Conservation (phyloP, 148 eudicot genomes). For the Dianthus caryophyllus region DNA sequence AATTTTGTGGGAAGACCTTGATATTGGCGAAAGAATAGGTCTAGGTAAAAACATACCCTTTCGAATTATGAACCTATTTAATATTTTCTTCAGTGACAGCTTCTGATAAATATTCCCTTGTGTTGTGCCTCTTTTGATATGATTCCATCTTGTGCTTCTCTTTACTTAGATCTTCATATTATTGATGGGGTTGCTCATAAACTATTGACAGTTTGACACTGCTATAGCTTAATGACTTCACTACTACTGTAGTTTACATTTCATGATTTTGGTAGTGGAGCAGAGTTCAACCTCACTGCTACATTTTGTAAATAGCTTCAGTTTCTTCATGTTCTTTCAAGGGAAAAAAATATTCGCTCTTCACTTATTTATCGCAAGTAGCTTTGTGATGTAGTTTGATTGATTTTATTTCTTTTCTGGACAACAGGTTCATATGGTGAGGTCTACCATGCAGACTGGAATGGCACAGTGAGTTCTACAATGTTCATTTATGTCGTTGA, state of each 20-base stretch:
- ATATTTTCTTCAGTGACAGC: slow-evolving; percentile 5
- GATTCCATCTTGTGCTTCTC: not conserved
- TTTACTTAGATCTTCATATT: not conserved
- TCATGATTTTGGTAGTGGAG: not conserved
- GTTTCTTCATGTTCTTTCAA: slow-evolving; percentile 4
- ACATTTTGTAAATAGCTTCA: not conserved
- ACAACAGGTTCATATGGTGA: slow-evolving; percentile 90
- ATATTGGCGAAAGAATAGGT: slow-evolving; percentile 92
- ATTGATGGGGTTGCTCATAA: slow-evolving; percentile 13
- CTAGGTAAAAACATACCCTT: slow-evolving; percentile 51
- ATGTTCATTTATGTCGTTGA: not conserved
- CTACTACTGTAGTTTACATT: not conserved
- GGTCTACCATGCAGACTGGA: slow-evolving; percentile 98
- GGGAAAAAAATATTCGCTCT: not conserved
- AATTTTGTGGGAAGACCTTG: slow-evolving; percentile 94
- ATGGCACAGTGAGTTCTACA: slow-evolving; percentile 75
- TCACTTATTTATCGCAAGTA: not conserved
- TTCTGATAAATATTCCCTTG: slow-evolving; percentile 10
- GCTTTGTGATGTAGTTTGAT: slow-evolving; percentile 5
- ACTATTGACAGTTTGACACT: slow-evolving; percentile 3
- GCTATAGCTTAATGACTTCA: not conserved
- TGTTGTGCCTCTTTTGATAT: slow-evolving; percentile 7
- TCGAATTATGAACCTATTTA: not conserved
- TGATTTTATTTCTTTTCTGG: slow-evolving; percentile 8
- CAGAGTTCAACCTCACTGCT: not conserved